These are phyloP conservation scores for Nannochloropsis gaditana DNA, from an alignment of 108 stramenopile species.

Conservation along the genomic window DNA sequence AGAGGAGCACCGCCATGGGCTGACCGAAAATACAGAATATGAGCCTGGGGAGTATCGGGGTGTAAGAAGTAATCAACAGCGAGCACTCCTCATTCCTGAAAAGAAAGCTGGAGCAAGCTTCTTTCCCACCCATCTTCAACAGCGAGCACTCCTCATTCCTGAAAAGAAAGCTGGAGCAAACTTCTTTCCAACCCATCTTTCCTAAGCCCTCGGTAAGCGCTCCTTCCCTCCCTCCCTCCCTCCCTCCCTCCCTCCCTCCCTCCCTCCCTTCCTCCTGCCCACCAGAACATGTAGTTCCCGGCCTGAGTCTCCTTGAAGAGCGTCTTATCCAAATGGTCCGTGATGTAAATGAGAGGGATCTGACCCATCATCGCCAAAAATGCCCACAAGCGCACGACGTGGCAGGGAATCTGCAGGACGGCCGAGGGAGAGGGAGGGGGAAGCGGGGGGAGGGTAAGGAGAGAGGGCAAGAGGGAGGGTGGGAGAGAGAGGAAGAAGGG, in stretches of 20 bases:
- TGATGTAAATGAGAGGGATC: constrained; percentile 28
- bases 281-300: constrained; percentile 32
- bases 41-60: not conserved
- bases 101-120: not conserved
- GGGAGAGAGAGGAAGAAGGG: not conserved
- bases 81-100: too few species aligned
- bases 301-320: constrained; percentile 21
- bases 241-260: not conserved
- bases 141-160: too few species aligned
- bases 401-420: constrained; percentile 18
- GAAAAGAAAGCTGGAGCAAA: too few species aligned
- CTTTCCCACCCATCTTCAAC: not conserved
- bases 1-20: constrained; percentile 34
- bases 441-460: not conserved
- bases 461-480: not conserved
- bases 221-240: not conserved
- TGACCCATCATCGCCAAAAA: constrained; percentile 36
- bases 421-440: not conserved
- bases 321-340: constrained; percentile 18
- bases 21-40: constrained; percentile 39
- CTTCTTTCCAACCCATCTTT: not conserved
- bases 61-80: too few species aligned
- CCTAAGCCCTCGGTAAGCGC: not conserved
- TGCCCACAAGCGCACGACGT: not conserved
- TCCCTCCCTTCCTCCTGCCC: not conserved